These are phyloP conservation scores for Hordeum vulgare DNA, from an alignment of 176 grass and related monocot species.

Conservation along the genomic window DNA sequence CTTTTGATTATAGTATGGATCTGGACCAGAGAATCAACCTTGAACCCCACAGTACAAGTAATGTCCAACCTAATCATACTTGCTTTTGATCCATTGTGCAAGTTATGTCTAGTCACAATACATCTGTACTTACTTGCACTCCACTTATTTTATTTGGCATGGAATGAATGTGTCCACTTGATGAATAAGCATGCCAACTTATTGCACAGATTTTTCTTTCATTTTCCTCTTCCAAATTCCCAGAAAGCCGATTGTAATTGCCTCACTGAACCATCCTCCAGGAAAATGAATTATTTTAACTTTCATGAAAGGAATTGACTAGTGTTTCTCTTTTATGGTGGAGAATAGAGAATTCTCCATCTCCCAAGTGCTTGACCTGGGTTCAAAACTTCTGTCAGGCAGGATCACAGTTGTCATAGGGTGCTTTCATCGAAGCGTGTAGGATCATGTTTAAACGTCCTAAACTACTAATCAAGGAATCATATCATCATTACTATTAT, in stretches of 20 bases:
- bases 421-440: neutral
- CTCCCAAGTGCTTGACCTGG: neutral
- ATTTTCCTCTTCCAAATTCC: neutral
- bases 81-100: neutral
- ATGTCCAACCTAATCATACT: neutral
- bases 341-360: neutral
- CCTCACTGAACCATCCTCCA: neutral
- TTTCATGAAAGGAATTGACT: neutral
- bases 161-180: neutral
- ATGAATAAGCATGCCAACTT: neutral
- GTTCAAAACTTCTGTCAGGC: neutral
- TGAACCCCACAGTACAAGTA: constrained; percentile 1
- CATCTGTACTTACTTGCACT: neutral
- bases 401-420: neutral
- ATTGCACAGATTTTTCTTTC: neutral
- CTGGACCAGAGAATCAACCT: neutral
- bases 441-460: neutral
- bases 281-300: neutral
- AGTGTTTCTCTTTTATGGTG: neutral
- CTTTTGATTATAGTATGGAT: constrained; percentile 13
- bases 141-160: neutral
- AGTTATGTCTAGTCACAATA: neutral
- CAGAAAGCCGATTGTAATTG: neutral
- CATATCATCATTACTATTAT: neutral
- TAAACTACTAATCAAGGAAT: neutral